Percentiles rank a stretch among this genome's conserved stretches.
Evolutionary conservation across 2,329 filamentous ascomycete species (phyloP).

Genomic region (Paecilomyces fulvus): DNA sequence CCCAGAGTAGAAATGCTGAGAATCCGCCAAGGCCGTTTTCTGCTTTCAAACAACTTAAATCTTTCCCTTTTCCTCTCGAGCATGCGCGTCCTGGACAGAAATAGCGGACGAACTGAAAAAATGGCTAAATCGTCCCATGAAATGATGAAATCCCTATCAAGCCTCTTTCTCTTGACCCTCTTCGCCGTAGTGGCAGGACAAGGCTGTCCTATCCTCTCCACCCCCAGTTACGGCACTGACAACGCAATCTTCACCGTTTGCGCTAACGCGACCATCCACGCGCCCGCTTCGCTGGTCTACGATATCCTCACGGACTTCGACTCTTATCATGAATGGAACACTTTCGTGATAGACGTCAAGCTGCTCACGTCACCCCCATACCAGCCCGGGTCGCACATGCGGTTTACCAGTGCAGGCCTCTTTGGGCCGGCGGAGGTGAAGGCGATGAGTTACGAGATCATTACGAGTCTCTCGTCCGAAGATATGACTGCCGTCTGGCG

Average conservation of each 20-base stretch:
- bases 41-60: too few species aligned
- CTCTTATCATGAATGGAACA: constrained; percentile 1
- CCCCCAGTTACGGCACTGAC: constrained; percentile 1
- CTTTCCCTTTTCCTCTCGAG: background rate
- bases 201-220: constrained; percentile 1
- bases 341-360: constrained; percentile 1
- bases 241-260: constrained; percentile 2
- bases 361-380: background rate
- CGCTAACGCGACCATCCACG: constrained; percentile 1
- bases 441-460: constrained; percentile 1
- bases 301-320: constrained; percentile 1
- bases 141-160: background rate
- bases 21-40: too few species aligned
- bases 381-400: constrained; percentile 1
- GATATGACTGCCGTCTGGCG: constrained; percentile 1
- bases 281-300: constrained; percentile 1
- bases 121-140: background rate
- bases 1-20: too few species aligned
- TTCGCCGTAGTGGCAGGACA: background rate
- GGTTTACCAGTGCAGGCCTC: background rate
- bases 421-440: background rate
- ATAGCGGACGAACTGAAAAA: background rate
- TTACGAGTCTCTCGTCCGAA: background rate
- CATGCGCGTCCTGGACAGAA: background rate
- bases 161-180: background rate